phyloP scores from a whole-genome alignment of 805 yeast species.

The Saccharomycopsis sp. region DNA sequence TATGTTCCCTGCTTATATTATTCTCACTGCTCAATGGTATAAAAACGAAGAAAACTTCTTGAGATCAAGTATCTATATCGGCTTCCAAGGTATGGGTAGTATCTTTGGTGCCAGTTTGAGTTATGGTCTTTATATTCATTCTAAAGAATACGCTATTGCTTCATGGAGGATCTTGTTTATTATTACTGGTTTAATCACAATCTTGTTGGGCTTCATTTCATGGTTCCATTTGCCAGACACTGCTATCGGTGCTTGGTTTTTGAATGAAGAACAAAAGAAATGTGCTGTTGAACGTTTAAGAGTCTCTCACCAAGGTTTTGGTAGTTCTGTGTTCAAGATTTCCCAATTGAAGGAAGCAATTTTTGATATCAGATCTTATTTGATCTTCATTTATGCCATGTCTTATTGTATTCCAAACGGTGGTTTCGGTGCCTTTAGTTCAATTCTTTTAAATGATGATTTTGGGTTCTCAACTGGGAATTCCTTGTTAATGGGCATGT shows the following conservation, averaged over 20 bases:
- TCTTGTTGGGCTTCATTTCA: constrained; percentile 37
- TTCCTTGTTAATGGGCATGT: constrained; percentile 39
- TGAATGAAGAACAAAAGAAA: constrained; percentile 34
- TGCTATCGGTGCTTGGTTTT: constrained; percentile 36
- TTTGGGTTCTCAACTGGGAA: constrained; percentile 35
- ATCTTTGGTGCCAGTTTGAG: constrained; percentile 48
- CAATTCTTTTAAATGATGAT: constrained; percentile 32
- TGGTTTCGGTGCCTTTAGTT: constrained; percentile 39
- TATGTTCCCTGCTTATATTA: constrained; percentile 26
- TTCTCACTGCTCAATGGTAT: constrained; percentile 53
- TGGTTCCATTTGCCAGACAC: constrained; percentile 40
- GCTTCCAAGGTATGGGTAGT: constrained; percentile 40
- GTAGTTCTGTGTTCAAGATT: constrained; percentile 32
- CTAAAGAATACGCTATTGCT: constrained; percentile 29
- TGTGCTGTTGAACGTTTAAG: constrained; percentile 39
- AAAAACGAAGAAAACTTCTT: constrained; percentile 39
- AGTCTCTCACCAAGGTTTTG: constrained; percentile 38
- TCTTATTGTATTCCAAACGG: constrained; percentile 37
- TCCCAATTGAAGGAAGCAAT: constrained; percentile 35
- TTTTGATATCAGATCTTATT: constrained; percentile 36
- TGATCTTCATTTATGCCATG: constrained; percentile 29
- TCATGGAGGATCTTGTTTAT: constrained; percentile 51
- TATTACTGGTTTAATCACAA: constrained; percentile 47
- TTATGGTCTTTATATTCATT: constrained; percentile 37
- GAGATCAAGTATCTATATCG: constrained; percentile 39